These are phyloP conservation scores for Candida maris DNA, from an alignment of 805 yeast species.

Conservation along the genomic window DNA sequence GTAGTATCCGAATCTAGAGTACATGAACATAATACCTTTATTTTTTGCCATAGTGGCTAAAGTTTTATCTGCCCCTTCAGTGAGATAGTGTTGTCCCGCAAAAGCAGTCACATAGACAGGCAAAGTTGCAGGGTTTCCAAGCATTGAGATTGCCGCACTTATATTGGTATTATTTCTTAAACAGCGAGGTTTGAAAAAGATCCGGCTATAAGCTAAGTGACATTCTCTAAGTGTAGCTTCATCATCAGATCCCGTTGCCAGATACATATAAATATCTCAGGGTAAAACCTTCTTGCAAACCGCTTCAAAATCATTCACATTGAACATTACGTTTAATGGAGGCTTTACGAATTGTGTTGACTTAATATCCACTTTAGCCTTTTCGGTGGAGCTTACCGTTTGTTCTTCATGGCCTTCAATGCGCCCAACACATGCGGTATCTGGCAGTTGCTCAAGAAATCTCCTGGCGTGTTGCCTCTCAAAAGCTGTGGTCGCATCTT, in stretches of 20 bases:
- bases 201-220: slow-evolving; percentile 38
- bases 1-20: slow-evolving; percentile 3
- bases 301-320: slow-evolving; percentile 43
- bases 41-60: slow-evolving; percentile 49
- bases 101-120: slow-evolving; percentile 46
- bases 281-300: slow-evolving; percentile 44
- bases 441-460: slow-evolving; percentile 7
- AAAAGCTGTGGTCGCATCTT: slow-evolving; percentile 36
- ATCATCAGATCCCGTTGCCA: slow-evolving; percentile 44
- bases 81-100: slow-evolving; percentile 69
- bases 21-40: slow-evolving; percentile 26
- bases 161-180: slow-evolving; percentile 35
- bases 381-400: not conserved
- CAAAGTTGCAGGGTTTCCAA: slow-evolving; percentile 34
- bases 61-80: slow-evolving; percentile 75
- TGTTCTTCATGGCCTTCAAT: slow-evolving; percentile 13
- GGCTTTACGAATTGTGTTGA: slow-evolving; percentile 23
- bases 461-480: slow-evolving; percentile 30
- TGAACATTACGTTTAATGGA: slow-evolving; percentile 38
- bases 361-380: not conserved
- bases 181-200: slow-evolving; percentile 41
- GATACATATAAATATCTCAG: slow-evolving; percentile 42
- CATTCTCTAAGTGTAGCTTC: slow-evolving; percentile 43
- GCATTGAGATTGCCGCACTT: slow-evolving; percentile 37
- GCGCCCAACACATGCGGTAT: slow-evolving; percentile 26